Conservation (phyloP, 768 basidiomycete genomes). For the Fomitopsis pulvina region DNA sequence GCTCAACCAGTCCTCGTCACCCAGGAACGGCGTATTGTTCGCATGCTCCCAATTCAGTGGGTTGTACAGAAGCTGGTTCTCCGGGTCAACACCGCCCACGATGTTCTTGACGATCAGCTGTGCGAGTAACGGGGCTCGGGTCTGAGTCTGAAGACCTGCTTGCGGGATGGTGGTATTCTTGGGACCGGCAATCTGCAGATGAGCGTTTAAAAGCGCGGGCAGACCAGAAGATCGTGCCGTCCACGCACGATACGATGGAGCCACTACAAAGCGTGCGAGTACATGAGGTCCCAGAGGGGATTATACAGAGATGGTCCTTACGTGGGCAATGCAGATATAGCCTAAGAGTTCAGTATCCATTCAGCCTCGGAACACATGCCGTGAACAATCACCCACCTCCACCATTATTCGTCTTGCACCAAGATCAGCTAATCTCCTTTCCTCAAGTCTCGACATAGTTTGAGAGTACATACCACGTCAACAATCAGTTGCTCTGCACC, state of each 20-base stretch:
- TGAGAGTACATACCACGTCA: conserved; percentile 33
- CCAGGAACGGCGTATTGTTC: conserved; percentile 36
- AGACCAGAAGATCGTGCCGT: not conserved
- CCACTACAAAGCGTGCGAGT: conserved; percentile 22
- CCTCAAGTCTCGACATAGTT: not conserved
- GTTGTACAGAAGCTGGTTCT: conserved; percentile 39
- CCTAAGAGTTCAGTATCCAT: conserved; percentile 14
- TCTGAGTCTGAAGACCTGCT: conserved; percentile 45
- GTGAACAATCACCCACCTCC: conserved; percentile 14
- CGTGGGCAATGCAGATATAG: conserved; percentile 55
- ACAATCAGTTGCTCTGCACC: conserved; percentile 51
- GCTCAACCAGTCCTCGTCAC: conserved; percentile 39
- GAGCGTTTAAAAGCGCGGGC: not conserved
- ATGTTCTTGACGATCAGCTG: conserved; percentile 42
- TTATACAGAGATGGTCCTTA: conserved; percentile 21
- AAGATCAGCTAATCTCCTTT: too few species aligned
- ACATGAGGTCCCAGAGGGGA: not conserved
- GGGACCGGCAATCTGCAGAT: conserved; percentile 38
- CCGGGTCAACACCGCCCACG: conserved; percentile 36
- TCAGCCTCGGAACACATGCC: not conserved
- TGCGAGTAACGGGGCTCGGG: conserved; percentile 43
- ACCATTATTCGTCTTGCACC: conserved; percentile 24
- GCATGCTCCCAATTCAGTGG: conserved; percentile 42
- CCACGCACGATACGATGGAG: conserved; percentile 33
- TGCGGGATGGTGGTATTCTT: conserved; percentile 46